These are phyloP conservation scores for Monilinia vaccinii-corymbosi DNA, from an alignment of 2,329 filamentous ascomycete species.

Conservation along the genomic window DNA sequence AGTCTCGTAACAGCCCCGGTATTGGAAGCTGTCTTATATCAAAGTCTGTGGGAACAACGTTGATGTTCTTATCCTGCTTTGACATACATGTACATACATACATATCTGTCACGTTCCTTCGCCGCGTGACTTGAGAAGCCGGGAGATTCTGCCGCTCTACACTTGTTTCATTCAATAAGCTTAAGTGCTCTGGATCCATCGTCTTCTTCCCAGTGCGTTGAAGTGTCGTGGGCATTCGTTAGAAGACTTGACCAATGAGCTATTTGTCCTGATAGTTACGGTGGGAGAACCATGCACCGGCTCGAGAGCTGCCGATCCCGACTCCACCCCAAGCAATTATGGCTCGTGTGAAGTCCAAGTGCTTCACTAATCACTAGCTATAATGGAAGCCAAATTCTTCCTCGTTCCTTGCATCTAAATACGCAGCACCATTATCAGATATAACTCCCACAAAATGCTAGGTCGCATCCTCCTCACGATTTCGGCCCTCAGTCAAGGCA, in stretches of 20 bases:
- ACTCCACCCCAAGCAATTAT: background rate
- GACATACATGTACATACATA: too few species aligned
- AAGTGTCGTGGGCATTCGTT: background rate
- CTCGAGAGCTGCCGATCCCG: background rate
- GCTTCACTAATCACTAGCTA: background rate
- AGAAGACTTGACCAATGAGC: background rate
- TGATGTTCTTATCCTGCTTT: too few species aligned
- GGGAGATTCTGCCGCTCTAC: background rate
- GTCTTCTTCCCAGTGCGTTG: background rate
- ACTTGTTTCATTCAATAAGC: background rate
- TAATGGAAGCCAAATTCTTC: background rate
- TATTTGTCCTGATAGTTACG: background rate
- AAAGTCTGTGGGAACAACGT: background rate
- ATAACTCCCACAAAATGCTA: conserved; percentile 8
- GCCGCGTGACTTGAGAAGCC: background rate
- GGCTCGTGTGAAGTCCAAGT: background rate
- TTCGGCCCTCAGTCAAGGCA: conserved; percentile 15
- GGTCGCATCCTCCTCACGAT: conserved; percentile 19
- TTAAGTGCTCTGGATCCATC: background rate
- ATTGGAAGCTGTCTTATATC: background rate
- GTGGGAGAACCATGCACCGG: background rate
- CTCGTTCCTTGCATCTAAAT: background rate
- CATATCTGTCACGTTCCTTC: too few species aligned
- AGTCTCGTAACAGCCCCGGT: too few species aligned
- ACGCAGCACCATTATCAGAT: background rate